Evolutionary conservation across 1,284 basidiomycete species (phyloP).

Genomic region (Porogramme epimiltina): DNA sequence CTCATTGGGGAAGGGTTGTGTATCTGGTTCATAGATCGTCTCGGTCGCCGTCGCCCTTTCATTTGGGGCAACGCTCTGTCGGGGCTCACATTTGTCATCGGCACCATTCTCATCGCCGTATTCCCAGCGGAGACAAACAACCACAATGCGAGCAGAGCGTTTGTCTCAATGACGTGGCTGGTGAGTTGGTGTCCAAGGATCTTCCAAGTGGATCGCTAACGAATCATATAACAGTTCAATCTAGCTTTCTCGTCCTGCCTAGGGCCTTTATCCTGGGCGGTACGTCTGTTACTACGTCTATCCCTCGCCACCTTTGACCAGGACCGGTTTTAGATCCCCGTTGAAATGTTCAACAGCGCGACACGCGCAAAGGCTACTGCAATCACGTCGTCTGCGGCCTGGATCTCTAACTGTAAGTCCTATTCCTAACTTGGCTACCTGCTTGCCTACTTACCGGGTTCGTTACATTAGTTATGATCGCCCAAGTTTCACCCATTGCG

Average conservation of each 20-base stretch:
- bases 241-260: slow-evolving; percentile 56
- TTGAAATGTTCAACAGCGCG: slow-evolving; percentile 55
- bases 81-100: slow-evolving; percentile 54
- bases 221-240: slow-evolving; percentile 47
- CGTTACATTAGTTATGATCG: slow-evolving; percentile 35
- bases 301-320: not conserved
- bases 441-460: slow-evolving; percentile 23
- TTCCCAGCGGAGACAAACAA: slow-evolving; percentile 50
- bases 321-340: slow-evolving; percentile 34
- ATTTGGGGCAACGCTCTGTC: slow-evolving; percentile 56
- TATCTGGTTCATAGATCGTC: slow-evolving; percentile 57
- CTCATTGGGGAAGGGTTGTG: slow-evolving; percentile 59
- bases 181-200: slow-evolving; percentile 26
- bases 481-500: slow-evolving; percentile 50
- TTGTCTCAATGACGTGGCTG: slow-evolving; percentile 30
- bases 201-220: not conserved
- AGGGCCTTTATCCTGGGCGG: slow-evolving; percentile 53
- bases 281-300: slow-evolving; percentile 5
- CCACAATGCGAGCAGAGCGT: slow-evolving; percentile 27
- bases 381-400: slow-evolving; percentile 53
- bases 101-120: slow-evolving; percentile 51
- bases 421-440: not conserved
- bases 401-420: slow-evolving; percentile 47
- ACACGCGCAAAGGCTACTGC: slow-evolving; percentile 63
- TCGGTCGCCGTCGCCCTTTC: slow-evolving; percentile 54